phyloP scores from a whole-genome alignment of 768 basidiomycete species.

The Russula earlei region DNA sequence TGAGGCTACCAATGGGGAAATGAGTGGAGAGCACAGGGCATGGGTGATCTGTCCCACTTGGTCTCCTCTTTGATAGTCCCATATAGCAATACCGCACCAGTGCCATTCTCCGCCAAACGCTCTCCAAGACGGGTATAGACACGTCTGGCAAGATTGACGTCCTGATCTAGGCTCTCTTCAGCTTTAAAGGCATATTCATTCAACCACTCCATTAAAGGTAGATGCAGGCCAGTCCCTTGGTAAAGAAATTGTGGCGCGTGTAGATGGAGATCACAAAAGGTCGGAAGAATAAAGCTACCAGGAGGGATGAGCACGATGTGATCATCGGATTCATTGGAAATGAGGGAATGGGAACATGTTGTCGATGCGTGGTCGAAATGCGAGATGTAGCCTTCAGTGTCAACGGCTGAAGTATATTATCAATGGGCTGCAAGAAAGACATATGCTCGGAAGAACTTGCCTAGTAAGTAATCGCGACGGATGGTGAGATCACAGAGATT shows the following conservation, averaged over 20 bases:
- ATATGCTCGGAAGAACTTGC: slow-evolving; percentile 24
- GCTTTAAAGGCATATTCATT: slow-evolving; percentile 75
- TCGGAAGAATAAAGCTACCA: slow-evolving; percentile 65
- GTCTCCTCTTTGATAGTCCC: slow-evolving; percentile 77
- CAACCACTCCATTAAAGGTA: slow-evolving; percentile 80
- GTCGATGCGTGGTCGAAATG: slow-evolving; percentile 36
- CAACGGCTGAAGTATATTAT: not conserved
- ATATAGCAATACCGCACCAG: slow-evolving; percentile 68
- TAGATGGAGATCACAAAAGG: slow-evolving; percentile 75
- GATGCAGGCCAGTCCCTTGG: slow-evolving; percentile 77
- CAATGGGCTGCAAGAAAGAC: not conserved
- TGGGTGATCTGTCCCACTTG: slow-evolving; percentile 44
- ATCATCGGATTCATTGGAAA: slow-evolving; percentile 20
- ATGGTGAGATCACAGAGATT: slow-evolving; percentile 44
- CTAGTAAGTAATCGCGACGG: slow-evolving; percentile 45
- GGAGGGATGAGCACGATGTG: slow-evolving; percentile 30
- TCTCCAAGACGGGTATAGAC: slow-evolving; percentile 62
- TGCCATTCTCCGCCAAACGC: slow-evolving; percentile 65
- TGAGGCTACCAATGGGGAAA: slow-evolving; percentile 39
- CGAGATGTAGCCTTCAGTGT: slow-evolving; percentile 37
- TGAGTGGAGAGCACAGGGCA: not conserved
- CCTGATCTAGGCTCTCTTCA: slow-evolving; percentile 62
- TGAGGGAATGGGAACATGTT: slow-evolving; percentile 28
- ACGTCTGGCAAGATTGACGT: slow-evolving; percentile 45
- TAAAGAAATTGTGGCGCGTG: slow-evolving; percentile 89